Base-by-base conservation (phyloP, 352 stramenopile species). In the Pythium aphanidermatum region DNA sequence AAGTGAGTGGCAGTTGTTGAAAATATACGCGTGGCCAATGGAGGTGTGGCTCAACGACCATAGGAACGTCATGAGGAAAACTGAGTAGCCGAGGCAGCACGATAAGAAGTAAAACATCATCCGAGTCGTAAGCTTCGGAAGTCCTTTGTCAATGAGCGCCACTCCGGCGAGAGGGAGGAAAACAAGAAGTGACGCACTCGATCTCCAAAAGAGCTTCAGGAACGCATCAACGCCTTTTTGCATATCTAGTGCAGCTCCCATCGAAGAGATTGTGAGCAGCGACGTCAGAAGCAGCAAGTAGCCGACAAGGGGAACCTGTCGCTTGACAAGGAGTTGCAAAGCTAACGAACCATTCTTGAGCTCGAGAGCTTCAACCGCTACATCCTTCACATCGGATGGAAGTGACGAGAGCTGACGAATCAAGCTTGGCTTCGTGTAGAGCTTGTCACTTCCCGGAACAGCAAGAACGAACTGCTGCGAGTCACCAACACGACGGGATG, bases 1-100 rank as follows among this genome's bases (percentile, higher is more conserved):
- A 38, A 91, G 55, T 48, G 78, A 91, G 52, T 91, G 81, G 46
- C 76, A 88, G 46, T 91, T 93, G 64, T 93, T 91, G 69, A 91
- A 89, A 51, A 91, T 89, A 45, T 88, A 91, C 46, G 76, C 81
- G 51, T 90, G 78, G 36, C 78, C 72, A 48, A 88, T 85, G 6
- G 78, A 91, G 35, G 81, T 91, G 55, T 83, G 74, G 28, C 63
- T 68, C 13, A 93, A 53, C 11, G 81, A 69, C 74, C 77, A 88
- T 27, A 93, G 40, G 46, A 89, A 91, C 25, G 78, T 91, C 68
- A 79, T 84, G 28, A 90, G 55, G 49, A 86, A 92, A 25, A 92
- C 66, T 24, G 77, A 63, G 51, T 90, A 86, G 20, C 74, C 70
- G 9, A 89, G 40, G 39, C 68, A 82, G 46, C 73, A 87, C 38